These are phyloP conservation scores for Lipomyces yamadae DNA, from an alignment of 805 yeast species.

Conservation along the genomic window DNA sequence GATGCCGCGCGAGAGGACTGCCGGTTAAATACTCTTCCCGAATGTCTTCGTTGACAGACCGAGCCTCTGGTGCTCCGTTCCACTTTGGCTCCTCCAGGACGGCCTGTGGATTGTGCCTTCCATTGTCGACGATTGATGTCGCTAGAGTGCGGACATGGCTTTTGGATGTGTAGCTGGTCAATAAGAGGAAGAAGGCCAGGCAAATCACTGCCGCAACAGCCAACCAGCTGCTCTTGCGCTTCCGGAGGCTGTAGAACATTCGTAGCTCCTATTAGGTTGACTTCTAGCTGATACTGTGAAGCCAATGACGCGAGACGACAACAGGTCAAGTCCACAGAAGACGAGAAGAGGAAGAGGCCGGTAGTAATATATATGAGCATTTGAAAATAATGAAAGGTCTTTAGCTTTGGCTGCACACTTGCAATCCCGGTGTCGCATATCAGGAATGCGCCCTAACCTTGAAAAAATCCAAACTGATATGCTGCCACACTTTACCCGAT, in stretches of 20 bases:
- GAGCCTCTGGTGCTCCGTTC: background rate
- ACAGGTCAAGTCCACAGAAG: background rate
- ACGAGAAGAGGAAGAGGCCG: background rate
- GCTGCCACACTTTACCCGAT: too few species aligned
- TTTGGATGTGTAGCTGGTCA: background rate
- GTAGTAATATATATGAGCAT: background rate
- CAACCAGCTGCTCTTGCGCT: background rate
- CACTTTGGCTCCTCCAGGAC: background rate
- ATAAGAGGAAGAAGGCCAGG: background rate
- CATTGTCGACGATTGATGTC: background rate
- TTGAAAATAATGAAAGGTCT: background rate
- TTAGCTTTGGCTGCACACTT: background rate
- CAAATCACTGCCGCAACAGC: background rate
- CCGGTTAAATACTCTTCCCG: background rate
- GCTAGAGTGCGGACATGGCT: background rate
- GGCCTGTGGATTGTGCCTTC: background rate
- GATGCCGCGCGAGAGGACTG: conserved; percentile 5
- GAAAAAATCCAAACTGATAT: too few species aligned
- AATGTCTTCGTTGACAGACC: background rate
- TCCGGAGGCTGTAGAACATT: background rate
- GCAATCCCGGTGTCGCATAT: background rate
- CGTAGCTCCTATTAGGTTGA: background rate
- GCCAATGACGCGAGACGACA: background rate
- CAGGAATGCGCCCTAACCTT: background rate
- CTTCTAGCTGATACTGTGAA: background rate